Evolutionary conservation across 2,329 filamentous ascomycete species (phyloP).

Genomic region (Blastomyces parvus): DNA sequence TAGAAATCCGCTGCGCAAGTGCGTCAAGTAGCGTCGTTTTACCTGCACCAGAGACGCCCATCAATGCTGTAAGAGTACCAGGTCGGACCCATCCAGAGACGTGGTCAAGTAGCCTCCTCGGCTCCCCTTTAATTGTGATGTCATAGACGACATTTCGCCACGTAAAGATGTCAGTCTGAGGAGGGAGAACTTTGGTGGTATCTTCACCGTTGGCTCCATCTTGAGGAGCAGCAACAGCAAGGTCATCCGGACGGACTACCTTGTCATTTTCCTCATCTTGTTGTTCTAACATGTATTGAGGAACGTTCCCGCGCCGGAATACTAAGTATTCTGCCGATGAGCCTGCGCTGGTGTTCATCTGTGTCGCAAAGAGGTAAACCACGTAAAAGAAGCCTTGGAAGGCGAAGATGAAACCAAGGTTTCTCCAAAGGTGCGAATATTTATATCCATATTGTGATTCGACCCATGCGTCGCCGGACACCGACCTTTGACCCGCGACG

Average conservation of each 20-base stretch:
- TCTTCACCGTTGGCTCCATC: constrained; percentile 13
- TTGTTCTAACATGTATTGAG: constrained; percentile 18
- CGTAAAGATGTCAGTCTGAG: constrained; percentile 35
- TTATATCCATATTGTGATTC: constrained; percentile 47
- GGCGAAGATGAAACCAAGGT: constrained; percentile 57
- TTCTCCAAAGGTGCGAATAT: constrained; percentile 54
- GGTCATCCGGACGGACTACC: constrained; percentile 7
- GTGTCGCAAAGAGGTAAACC: constrained; percentile 54
- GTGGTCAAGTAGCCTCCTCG: constrained; percentile 45
- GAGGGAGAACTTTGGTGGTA: constrained; percentile 20
- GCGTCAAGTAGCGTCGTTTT: constrained; percentile 53
- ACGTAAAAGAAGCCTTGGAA: constrained; percentile 57
- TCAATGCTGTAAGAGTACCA: constrained; percentile 46
- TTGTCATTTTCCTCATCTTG: constrained; percentile 11
- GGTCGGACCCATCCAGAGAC: constrained; percentile 49
- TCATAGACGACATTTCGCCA: constrained; percentile 50
- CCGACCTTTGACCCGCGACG: constrained; percentile 43
- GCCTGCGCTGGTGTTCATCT: constrained; percentile 54
- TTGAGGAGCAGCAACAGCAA: constrained; percentile 10
- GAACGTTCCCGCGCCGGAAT: constrained; percentile 50
- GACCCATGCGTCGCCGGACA: constrained; percentile 56
- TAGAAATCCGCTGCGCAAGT: constrained; percentile 48
- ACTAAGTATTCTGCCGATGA: constrained; percentile 62
- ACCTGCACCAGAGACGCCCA: constrained; percentile 56
- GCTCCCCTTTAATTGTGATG: constrained; percentile 43